These are phyloP conservation scores for Pseudozyma pruni DNA, from an alignment of 1,284 basidiomycete genomes.

Conservation along the genomic window DNA sequence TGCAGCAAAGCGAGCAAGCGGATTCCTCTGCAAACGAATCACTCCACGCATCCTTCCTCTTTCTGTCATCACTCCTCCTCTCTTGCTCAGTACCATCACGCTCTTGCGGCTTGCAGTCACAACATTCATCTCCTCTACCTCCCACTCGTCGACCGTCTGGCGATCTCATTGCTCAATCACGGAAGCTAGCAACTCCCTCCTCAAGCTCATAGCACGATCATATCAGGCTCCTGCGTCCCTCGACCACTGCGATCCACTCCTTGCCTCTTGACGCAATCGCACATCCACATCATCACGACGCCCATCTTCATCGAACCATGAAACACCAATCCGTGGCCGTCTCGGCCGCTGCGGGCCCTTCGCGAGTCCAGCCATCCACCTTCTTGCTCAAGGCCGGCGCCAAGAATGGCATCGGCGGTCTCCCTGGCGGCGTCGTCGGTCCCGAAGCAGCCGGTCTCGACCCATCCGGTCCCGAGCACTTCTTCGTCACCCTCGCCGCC, in stretches of 20 bases:
- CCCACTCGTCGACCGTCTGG: too few species aligned
- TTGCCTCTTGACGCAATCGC: not conserved
- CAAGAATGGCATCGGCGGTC: slow-evolving; percentile 36
- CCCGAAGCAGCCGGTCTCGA: slow-evolving; percentile 47
- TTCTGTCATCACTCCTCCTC: not conserved
- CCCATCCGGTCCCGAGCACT: slow-evolving; percentile 45
- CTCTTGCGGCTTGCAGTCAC: too few species aligned
- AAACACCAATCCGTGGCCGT: slow-evolving; percentile 22
- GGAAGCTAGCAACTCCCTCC: too few species aligned
- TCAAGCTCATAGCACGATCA: too few species aligned
- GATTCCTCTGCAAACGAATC: not conserved
- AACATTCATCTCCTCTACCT: too few species aligned
- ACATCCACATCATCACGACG: too few species aligned
- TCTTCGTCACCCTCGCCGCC: slow-evolving; percentile 63
- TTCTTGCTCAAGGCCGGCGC: slow-evolving; percentile 7
- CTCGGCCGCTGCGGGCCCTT: slow-evolving; percentile 27
- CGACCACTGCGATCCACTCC: not conserved
- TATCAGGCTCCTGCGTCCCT: too few species aligned
- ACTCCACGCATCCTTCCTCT: too few species aligned
- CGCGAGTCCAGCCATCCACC: slow-evolving; percentile 19
- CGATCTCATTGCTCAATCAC: too few species aligned
- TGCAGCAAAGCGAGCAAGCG: slow-evolving; percentile 7
- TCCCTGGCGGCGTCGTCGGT: slow-evolving; percentile 41
- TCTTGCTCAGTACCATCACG: not conserved
- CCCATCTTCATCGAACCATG: too few species aligned